Percentiles rank a stretch among this genome's conserved stretches.
These are phyloP conservation scores for Papilionanthe hybrid DNA, from an alignment of 116 monocot species.

Conservation along the genomic window DNA sequence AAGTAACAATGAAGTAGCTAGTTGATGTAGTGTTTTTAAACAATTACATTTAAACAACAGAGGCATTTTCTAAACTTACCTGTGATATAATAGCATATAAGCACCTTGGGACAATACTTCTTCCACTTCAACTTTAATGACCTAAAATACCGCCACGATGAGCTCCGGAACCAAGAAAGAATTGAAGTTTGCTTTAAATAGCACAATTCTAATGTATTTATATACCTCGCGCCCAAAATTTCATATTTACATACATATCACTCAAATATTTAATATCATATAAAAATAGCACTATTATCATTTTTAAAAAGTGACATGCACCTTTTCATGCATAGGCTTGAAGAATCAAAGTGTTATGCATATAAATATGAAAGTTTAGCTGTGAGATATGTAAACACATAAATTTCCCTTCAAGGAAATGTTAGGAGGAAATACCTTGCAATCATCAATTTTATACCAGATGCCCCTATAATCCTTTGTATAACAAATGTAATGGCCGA, in stretches of 20 bases:
- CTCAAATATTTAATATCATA: too few relatives aligned
- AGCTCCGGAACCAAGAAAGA: not conserved
- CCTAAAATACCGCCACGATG: constrained; percentile 31
- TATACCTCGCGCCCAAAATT: too few relatives aligned
- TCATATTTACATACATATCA: too few relatives aligned
- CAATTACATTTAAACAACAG: not conserved
- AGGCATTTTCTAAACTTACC: constrained; percentile 29
- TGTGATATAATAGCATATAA: constrained; percentile 90
- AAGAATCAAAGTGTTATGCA: too few relatives aligned
- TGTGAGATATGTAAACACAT: too few relatives aligned
- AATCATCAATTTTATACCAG: constrained; percentile 89
- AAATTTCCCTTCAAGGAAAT: too few relatives aligned
- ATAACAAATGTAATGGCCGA: constrained; percentile 96
- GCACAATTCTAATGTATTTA: too few relatives aligned
- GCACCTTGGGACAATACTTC: constrained; percentile 88
- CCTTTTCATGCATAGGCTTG: too few relatives aligned
- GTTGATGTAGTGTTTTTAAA: not conserved
- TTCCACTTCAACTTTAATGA: constrained; percentile 59
- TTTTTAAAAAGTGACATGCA: too few relatives aligned
- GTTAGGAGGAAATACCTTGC: constrained; percentile 45
- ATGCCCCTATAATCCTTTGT: constrained; percentile 55
- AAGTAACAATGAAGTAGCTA: not conserved
- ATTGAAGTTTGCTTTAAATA: not conserved
- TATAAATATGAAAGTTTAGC: too few relatives aligned
- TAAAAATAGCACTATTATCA: too few relatives aligned